Evolutionary conservation across 2,329 filamentous ascomycete genomes (phyloP), one percentile per base, ranked within the genome.

Genomic region (Trichoderma sp.): DNA sequence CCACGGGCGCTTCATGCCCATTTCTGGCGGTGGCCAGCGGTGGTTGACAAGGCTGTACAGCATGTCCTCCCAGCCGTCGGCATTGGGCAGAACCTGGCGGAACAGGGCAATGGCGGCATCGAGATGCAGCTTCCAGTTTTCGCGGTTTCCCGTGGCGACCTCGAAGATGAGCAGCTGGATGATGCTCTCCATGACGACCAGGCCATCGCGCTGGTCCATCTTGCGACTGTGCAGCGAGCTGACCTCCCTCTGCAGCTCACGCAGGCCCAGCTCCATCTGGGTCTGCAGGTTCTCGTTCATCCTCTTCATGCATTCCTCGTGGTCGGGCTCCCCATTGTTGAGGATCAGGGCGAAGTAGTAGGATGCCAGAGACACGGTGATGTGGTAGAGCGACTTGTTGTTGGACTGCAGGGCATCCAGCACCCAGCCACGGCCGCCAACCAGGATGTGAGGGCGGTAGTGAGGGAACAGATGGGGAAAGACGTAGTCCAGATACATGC

Each of bases 381-480:
- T 84, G 74, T 89, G 85, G 75, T 84, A 87, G 22, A 89, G 79
- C 1, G 85, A 80, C 69, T 84, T 85, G 75, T 87, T 85, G 75
- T 86, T 88, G 68, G 81, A 83, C 66, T 85, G 81, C 10, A 89
- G 78, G 50, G 87, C 78, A 34, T 85, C 82, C 39, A 90, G 77
- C 32, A 90, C 79, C 88, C 87, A 90, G 29, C 84, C 83, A 58
- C 85, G 82, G 15, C 87, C 87, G n/a, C 86, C 84, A 67, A 85
- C 79, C 4, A 86, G 78, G 6, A 87, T 73, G 2, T 80, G 79
- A 1, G 88, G 87, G 3, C 82, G 82, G 75, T 89, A 90, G 73
- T 89, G 86, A 2, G 88, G 88, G 72, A 87, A 89, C 1, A 89
- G 77, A 70, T 88, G 86, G 2, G 88, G 87, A 69, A 89, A 84